Evolutionary conservation across 2,329 filamentous ascomycete species (phyloP).

Genomic region (Colletotrichum musicola): DNA sequence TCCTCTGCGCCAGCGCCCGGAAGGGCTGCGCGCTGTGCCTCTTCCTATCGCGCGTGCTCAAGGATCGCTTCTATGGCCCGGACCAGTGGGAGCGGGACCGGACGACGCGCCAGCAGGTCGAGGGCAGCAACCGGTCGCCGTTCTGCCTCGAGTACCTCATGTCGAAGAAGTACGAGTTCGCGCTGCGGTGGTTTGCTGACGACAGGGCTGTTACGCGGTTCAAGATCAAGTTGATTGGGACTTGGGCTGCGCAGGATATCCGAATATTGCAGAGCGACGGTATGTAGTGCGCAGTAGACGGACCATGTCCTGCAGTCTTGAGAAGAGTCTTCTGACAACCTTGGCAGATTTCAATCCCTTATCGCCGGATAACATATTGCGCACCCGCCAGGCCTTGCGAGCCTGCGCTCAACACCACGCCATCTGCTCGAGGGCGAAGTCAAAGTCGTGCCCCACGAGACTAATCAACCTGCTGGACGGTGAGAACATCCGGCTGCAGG

Average conservation of each 20-base stretch:
- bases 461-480: background rate
- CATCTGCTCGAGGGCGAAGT: background rate
- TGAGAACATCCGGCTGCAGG: background rate
- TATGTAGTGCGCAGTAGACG: background rate
- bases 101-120: no score
- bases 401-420: background rate
- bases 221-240: background rate
- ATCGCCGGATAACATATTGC: background rate
- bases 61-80: background rate
- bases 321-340: background rate
- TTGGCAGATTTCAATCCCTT: background rate
- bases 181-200: background rate
- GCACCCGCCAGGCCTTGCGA: background rate
- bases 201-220: background rate
- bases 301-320: no score
- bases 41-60: background rate
- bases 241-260: background rate
- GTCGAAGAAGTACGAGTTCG: background rate
- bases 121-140: background rate
- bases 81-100: background rate
- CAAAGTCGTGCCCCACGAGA: background rate
- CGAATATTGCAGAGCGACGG: background rate
- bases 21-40: background rate
- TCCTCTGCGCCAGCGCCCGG: background rate
- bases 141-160: background rate